Base-by-base conservation (phyloP, 2,329 filamentous ascomycete genomes). In the Cytospora piceicola region DNA sequence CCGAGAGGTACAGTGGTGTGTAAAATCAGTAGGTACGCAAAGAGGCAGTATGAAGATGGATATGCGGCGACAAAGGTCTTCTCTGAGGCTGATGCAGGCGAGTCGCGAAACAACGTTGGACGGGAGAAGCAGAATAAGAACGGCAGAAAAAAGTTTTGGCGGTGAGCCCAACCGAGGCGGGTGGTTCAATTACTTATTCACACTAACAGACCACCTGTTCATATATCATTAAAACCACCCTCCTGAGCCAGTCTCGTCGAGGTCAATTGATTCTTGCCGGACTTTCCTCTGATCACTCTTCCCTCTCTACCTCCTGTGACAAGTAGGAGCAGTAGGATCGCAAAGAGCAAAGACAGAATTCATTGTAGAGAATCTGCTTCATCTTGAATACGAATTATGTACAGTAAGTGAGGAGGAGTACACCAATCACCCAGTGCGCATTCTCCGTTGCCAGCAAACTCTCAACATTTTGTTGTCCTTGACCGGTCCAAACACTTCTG, bases 141-240 rank as follows among this genome's bases (percentile, higher is more conserved):
- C 60, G 60, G 60, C 60, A 62, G 60, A 62, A 62, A 62, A 62
- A 62, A 62, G 36, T 56, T 56, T 56, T 62, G 39, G 60, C 60
- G 60, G 60, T 62, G 15, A 62, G n/a, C 46, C 34, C 34, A 34
- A 34, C 7, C 5, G 27, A 29, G 5, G 27, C 27, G 3, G 42
- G 17, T 46, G 17, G 17, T 9, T 46, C 39, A 15, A 46, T n/a
- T 46, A n/a, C 42, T 22, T 46, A 46, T 2, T n/a, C 42, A 9
- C n/a, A 46, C 39, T 15, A 6, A 15, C 17, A 1, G 2, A 20
- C 1, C 14, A 3, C 39, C 17, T 6, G 14, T 20, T 17, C 14
- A 20, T 42, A 2, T 17, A 42, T 20, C 0, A 42, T 20, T 20
- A 7, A 42, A 4, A 20, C 39, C 14, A 42, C 39, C 15, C 39